Base-by-base conservation (phyloP, 177 flowering plant genomes). In the Vitis hybrid region DNA sequence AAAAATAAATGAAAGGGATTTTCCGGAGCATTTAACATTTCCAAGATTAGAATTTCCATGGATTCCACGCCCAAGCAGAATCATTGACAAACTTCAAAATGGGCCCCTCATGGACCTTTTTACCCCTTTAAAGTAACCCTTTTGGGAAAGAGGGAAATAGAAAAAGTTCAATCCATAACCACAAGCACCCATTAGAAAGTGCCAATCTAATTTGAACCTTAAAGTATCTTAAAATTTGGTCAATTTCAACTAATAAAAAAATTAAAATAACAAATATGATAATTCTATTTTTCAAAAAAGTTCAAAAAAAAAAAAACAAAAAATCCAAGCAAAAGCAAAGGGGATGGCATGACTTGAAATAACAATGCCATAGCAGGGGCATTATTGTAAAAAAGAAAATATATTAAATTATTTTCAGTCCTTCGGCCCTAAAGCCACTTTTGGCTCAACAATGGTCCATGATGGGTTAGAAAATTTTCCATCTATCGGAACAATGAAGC, bases 401-500 rank as follows among this genome's bases (percentile, higher is more conserved):
- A 53, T 26, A 3, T 26, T 26, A 53, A 1, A 53, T 39, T 39
- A 39, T 4, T 39, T 39, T 39, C 5, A 39, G 45, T 39, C 45
- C 45, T 39, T 39, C 8, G 8, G 45, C 45, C 8, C 16, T 3
- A 18, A 57, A 18, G 21, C 33, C 61, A n/a, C 31, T 29, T 49
- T 51, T 52, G 14, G 39, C 33, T 51, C 52, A 45, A 16, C 31
- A 3, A 6, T 26, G 29, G 29, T 26, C 13, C 2, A 9, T 31
- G 55, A 62, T 62, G 16, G 60, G 64, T 66, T 53, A 56, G 26
- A 67, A 68, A 68, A 57, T 4, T 68, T 68, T 68, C 53, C 26
- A 15, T 53, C 60, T 19, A 14, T 39, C 62, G 62, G 59, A 55
- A 13, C 62, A 66, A 39, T 14, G 55, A 59, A 72, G 48, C 67